These are phyloP conservation scores for Claviceps paspali DNA, from an alignment of 2,329 filamentous ascomycete genomes.

Conservation along the genomic window DNA sequence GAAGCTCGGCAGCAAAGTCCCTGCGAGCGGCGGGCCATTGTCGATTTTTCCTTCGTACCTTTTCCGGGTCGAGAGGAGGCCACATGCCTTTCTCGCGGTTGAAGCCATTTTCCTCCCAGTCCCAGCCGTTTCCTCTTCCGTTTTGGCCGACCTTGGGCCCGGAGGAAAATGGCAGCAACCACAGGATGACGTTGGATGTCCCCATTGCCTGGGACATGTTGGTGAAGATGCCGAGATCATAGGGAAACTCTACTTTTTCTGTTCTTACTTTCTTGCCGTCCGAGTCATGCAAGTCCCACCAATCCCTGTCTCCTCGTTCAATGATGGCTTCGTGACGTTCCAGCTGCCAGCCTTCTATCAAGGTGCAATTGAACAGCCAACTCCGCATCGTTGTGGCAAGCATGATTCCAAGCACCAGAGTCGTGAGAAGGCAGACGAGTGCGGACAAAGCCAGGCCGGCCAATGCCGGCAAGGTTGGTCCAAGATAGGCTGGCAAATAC, in stretches of 20 bases:
- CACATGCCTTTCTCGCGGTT: slow-evolving; percentile 47
- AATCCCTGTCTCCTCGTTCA: slow-evolving; percentile 29
- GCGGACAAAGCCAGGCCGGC: slow-evolving; percentile 44
- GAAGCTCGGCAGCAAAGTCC: slow-evolving; percentile 19
- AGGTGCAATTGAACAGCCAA: slow-evolving; percentile 56
- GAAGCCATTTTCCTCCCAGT: slow-evolving; percentile 62
- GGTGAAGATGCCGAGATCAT: slow-evolving; percentile 59
- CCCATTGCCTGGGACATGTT: slow-evolving; percentile 70
- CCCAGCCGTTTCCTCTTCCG: slow-evolving; percentile 33
- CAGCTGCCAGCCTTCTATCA: slow-evolving; percentile 67
- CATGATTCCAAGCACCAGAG: slow-evolving; percentile 49
- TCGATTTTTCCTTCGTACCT: slow-evolving; percentile 28
- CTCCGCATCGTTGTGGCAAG: slow-evolving; percentile 45
- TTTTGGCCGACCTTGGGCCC: slow-evolving; percentile 27
- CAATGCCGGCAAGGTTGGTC: slow-evolving; percentile 46
- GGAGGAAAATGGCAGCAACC: slow-evolving; percentile 53
- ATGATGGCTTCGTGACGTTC: slow-evolving; percentile 46
- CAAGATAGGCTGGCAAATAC: slow-evolving; percentile 59
- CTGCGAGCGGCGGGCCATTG: slow-evolving; percentile 24
- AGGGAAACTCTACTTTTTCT: slow-evolving; percentile 61
- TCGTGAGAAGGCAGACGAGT: slow-evolving; percentile 40
- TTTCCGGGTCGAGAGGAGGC: slow-evolving; percentile 50
- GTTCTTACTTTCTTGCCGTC: slow-evolving; percentile 31
- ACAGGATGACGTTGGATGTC: slow-evolving; percentile 45
- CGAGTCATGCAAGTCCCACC: slow-evolving; percentile 24